phyloP scores from a whole-genome alignment of 768 basidiomycete species.

The Gelatoporia subvermispora region DNA sequence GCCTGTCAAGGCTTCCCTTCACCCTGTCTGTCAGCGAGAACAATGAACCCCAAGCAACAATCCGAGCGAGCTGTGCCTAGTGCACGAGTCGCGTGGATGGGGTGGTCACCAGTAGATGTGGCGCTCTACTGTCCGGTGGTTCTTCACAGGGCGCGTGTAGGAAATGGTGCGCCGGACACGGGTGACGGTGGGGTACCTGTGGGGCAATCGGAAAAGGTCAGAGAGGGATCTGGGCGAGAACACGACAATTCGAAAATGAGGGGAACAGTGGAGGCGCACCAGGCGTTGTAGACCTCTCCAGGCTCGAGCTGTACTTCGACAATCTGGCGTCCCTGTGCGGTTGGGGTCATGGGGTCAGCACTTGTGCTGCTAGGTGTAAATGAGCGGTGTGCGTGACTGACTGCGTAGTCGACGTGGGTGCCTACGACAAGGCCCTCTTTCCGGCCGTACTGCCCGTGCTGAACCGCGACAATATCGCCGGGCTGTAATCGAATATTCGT shows the following conservation, averaged over 20 bases:
- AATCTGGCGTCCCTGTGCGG: conserved; percentile 70
- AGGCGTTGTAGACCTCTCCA: conserved; percentile 63
- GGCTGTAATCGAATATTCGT: conserved; percentile 37
- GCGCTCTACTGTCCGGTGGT: conserved; percentile 64
- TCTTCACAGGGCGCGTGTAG: conserved; percentile 44
- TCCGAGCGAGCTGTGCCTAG: background rate
- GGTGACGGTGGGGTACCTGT: conserved; percentile 73
- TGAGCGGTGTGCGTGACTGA: conserved; percentile 32
- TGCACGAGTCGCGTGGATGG: background rate
- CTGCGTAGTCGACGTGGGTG: conserved; percentile 63
- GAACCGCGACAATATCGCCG: conserved; percentile 78
- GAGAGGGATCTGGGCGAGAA: background rate
- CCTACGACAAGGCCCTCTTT: conserved; percentile 81
- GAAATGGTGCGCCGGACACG: conserved; percentile 72
- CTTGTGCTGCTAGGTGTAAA: background rate
- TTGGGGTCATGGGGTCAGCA: background rate
- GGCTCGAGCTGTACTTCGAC: conserved; percentile 78
- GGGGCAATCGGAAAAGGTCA: background rate
- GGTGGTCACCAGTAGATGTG: conserved; percentile 64
- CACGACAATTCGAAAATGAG: too few species aligned
- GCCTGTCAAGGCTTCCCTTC: background rate
- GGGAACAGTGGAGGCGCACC: conserved; percentile 36
- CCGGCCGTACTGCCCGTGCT: conserved; percentile 55
- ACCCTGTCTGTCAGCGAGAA: too few species aligned
- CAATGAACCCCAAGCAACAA: too few species aligned